Base-by-base conservation (phyloP, 345 rosid species). In the Eucalyptus curtisii region DNA sequence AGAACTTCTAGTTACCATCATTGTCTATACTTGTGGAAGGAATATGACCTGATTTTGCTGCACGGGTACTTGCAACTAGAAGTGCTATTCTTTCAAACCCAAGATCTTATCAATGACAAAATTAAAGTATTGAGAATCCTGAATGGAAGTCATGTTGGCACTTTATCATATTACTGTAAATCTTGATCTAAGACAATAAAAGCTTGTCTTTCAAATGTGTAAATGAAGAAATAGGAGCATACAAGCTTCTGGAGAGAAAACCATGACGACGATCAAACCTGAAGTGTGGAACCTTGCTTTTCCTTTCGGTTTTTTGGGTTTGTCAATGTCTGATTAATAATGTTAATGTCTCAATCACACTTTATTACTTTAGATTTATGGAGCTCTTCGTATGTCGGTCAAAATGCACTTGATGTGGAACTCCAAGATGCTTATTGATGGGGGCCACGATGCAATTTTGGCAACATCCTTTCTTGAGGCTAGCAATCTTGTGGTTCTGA, bases 361-460 rank as follows among this genome's bases (percentile, higher is more conserved):
- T 55, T 61, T 81, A 89, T 92, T 86, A 37, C 81, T 87, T 59
- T 90, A 95, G 97, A 93, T 95, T 90, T 94, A 93, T 85, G 96
- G 97, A 55, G 97, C 95, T 47, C 95, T 95, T 71, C 94, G 95
- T 4, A 94, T 95, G 97, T 90, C 93, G 87, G 96, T 94, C 66
- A 95, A 95, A 89, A 93, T 95, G 90, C 92, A 90, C 92, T 90
- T 95, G 92, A 95, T 94, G 97, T 95, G 94, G 95, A 94, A 95
- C 89, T 94, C 97, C 79, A 94, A 94, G 92, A 91, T 95, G 94
- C 93, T 94, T 88, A 95, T 95, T 90, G 90, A 93, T 91, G 93
- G 93, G 88, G 96, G 95, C 89, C 91, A 88, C 37, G 97, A 95
- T 91, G 91, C 93, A 87, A 92, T 91, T 59, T 89, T 91, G 53